phyloP scores from a whole-genome alignment of 305 asterid species.

The Fraxinus nigra region DNA sequence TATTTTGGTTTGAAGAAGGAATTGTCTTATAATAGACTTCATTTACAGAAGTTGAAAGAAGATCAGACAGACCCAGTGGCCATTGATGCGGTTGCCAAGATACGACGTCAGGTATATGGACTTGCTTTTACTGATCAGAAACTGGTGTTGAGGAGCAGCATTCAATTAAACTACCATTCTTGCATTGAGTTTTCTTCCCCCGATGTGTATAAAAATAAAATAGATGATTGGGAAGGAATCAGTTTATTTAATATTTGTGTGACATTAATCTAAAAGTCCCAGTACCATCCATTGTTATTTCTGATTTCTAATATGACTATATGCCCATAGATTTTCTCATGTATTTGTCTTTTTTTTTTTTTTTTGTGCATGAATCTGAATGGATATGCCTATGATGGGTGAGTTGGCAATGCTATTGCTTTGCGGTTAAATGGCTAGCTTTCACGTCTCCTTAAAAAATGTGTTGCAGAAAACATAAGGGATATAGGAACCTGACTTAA shows the following conservation, averaged over 20 bases:
- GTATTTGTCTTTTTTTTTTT: not conserved
- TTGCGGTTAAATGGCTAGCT: not conserved
- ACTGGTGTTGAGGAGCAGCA: not conserved
- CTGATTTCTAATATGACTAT: not conserved
- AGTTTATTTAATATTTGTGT: not conserved
- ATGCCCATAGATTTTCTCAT: not conserved
- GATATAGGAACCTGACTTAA: not conserved
- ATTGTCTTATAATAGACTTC: slow-evolving; percentile 8
- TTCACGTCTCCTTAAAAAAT: not conserved
- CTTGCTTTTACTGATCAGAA: slow-evolving; percentile 16
- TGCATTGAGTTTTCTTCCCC: not conserved
- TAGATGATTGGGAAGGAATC: not conserved
- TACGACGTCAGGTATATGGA: slow-evolving; percentile 77
- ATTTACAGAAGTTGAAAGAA: slow-evolving; percentile 54
- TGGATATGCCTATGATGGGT: not conserved
- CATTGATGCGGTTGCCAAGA: slow-evolving; percentile 45
- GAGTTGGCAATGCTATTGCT: not conserved
- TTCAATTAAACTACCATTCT: not conserved
- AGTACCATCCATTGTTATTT: not conserved
- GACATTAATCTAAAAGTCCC: not conserved
- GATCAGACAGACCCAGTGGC: slow-evolving; percentile 41
- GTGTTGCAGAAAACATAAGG: not conserved
- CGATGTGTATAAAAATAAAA: not conserved
- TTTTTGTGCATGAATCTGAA: not conserved
- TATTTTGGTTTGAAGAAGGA: not conserved